Evolutionary conservation across 495 filamentous ascomycete species (phyloP), one percentile per base, ranked within the genome.

Genomic region (Friedmanniomyces simplex): DNA sequence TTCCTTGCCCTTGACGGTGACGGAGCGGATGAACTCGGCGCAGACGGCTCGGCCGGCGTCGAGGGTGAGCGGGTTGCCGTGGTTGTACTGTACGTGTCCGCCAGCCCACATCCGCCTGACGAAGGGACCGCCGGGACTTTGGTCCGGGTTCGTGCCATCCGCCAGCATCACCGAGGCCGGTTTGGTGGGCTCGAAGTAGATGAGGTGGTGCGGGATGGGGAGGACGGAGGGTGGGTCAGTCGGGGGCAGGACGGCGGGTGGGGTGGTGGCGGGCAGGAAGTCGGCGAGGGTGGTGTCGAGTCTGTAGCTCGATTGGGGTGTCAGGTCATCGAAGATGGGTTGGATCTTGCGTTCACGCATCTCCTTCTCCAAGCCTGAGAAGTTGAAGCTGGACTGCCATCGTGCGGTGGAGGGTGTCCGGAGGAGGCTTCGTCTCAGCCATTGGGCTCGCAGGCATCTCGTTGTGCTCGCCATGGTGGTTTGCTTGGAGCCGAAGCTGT

Each of bases 261-360:
- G 52, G 4, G 30, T 55, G 21, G 32, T 14, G 34, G 50, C 53
- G 53, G 71, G 72, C 11, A 91, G 71, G 62, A 84, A 76, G 60
- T 82, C 81, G 18, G 67, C 64, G 16, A 95, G 79, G 21, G 82
- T 78, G 34, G 80, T 71, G 60, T 75, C 73, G 41, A 93, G 75
- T 2, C 88, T 79, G 67, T 85, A 75, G 0, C 84, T 86, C 2
- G 75, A 77, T 28, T 76, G 78, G 1, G 84, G 80, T 41, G 77
- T 74, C 65, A 90, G 74, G 63, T 82, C 78, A 66, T 93, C 88
- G 61, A 76, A 73, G 42, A 77, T 74, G 52, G 80, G 57, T 22
- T 81, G 81, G 41, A 82, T 70, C 24, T 67, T 72, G 53, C 83
- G 81, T 45, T 67, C 47, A 11, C 50, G 54, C 24, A 71, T 54